Base-by-base conservation (phyloP, 169 alveolate species). In the Plasmodium malariae region DNA sequence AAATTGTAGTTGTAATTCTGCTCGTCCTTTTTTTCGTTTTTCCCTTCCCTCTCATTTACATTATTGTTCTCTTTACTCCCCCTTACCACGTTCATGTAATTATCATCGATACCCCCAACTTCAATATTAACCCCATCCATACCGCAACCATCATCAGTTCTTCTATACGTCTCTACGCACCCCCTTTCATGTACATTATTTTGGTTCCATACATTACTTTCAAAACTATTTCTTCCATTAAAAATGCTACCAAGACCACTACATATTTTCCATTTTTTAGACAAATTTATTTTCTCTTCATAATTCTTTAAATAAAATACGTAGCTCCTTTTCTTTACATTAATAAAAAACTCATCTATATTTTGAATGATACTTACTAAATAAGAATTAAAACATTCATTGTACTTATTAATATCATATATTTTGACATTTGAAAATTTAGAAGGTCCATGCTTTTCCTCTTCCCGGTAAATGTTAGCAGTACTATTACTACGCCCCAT, bases 261-360 rank as follows among this genome's bases (percentile, higher is more conserved):
- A 62, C n/a, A 30, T 14, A 11, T n/a, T 54, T 71, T 48, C 67
- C 54, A 71, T 40, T 3, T 48, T 34, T 3, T 14, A n/a, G 54
- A 34, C 51, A 71, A 71, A 17, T 71, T 71, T 30, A 71, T 9
- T 11, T 14, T 71, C 24, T 51, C 54, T 36, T 71, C 34, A 74
- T 11, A 36, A 32, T 36, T 36, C 9, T 60, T n/a, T 62, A 60
- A 55, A 28, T 28, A 43, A 24, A 69, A 43, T 4, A 19, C 19
- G 14, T 59, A 26, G 49, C 26, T 17, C 0, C 34, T 49, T 40
- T 74, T 37, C n/a, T 59, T 40, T 45, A 28, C 21, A 59, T 19
- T 60, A 32, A 59, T 74, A 59, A 74, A 74, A 34, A 59, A 5
- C 17, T 21, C 45, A 24, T 74, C 88, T 19, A 59, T 34, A 28